Percentiles rank a stretch among this genome's conserved stretches.
Conservation (phyloP, 208 protist species). For the Acanthamoeba triangularis region DNA sequence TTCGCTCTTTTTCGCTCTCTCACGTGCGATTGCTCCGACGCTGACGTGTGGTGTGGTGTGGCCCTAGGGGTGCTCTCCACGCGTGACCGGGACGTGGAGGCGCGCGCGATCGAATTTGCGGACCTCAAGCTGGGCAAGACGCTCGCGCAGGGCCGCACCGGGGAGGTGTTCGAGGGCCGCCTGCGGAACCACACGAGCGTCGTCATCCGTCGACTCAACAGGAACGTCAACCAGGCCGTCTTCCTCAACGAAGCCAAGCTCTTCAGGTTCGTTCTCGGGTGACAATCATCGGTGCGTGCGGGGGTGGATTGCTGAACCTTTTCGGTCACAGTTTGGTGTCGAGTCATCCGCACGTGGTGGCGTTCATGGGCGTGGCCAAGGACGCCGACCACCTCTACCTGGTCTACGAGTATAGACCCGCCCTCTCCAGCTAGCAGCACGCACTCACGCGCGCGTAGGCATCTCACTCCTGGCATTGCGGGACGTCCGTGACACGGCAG, state of each 20-base stretch:
- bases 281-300: not conserved
- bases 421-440: not conserved
- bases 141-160: not conserved
- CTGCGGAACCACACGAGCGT: constrained; percentile 30
- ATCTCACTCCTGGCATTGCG: not conserved
- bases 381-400: constrained; percentile 37
- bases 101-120: constrained; percentile 3
- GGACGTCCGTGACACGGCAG: not conserved
- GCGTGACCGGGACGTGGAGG: not conserved
- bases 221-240: not conserved
- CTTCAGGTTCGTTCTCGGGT: not conserved
- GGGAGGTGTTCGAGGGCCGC: constrained; percentile 5
- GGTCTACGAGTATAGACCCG: not conserved
- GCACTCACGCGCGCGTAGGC: not conserved
- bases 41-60: not conserved
- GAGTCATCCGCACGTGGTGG: constrained; percentile 15
- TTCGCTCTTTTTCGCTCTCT: not conserved
- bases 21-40: not conserved
- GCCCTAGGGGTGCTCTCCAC: not conserved
- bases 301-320: not conserved
- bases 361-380: not conserved
- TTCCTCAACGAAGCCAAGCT: constrained; percentile 22
- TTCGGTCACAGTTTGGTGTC: not conserved
- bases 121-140: not conserved
- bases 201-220: constrained; percentile 33